Evolutionary conservation across 306 rosid species (phyloP), one percentile per base, ranked within the genome.

Genomic region (Quercus wislizeni): DNA sequence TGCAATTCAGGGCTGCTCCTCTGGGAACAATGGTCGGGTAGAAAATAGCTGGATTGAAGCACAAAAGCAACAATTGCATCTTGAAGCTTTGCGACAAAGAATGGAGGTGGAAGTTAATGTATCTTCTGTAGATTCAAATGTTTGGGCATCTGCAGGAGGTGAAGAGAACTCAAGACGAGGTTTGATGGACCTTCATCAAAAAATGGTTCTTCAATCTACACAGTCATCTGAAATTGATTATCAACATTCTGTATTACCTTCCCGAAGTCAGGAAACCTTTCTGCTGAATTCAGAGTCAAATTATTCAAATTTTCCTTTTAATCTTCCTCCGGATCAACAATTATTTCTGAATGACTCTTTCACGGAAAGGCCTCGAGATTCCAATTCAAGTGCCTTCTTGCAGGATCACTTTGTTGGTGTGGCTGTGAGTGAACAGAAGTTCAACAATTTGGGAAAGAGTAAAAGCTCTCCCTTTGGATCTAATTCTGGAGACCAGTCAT

Each of bases 111-210:
- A 85, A 55, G 89, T 69, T 59, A 25, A 62, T 41, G 49, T 78
- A 71, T 63, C 70, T 43, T 74, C 78, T n/a, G 55, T 83, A 58
- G 91, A 87, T 80, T 59, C 86, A 33, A 82, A 79, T 88, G 70
- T 78, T 6, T 51, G 88, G 85, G 81, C 80, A 27, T 86, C 89
- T 61, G 43, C 81, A 20, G 89, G 80, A 21, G 74, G 75, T 38
- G 87, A 78, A 23, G 89, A 84, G 49, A 82, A 84, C 79, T 84
- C 94, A 30, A 76, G 79, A 17, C 82, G 84, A 38, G 78, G 77
- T 83, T 81, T 88, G 38, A 59, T 76, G 80, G 92, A 86, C 74
- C 85, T 87, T 73, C 84, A 85, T 78, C 87, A 87, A 55, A 86
- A 87, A 63, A 18, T 87, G 74, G 87, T 86, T 73, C 85, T 80